Evolutionary conservation across 2,329 filamentous ascomycete species (phyloP).

Genomic region (Colletotrichum australisinense): DNA sequence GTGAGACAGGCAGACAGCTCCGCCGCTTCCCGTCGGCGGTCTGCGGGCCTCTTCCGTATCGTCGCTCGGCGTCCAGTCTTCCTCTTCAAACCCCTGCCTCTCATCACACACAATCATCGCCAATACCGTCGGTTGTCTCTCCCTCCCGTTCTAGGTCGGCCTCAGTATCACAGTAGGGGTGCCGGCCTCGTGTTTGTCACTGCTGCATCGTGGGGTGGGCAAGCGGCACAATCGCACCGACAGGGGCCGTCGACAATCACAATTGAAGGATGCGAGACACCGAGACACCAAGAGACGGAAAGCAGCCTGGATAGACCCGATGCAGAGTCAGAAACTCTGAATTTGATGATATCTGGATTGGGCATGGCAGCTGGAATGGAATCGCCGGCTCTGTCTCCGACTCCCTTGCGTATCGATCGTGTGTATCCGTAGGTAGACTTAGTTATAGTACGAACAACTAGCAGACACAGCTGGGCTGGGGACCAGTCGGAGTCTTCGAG

Average conservation of each 20-base stretch:
- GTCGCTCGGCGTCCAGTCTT: not conserved
- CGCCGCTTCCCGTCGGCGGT: slow-evolving; percentile 32
- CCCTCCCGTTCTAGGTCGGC: not conserved
- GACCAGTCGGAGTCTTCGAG: not conserved
- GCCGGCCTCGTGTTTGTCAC: slow-evolving; percentile 16
- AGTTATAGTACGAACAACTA: not conserved
- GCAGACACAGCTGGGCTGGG: not conserved
- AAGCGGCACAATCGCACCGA: slow-evolving; percentile 1
- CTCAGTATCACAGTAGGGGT: not conserved
- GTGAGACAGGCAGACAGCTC: not conserved
- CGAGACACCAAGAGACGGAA: not conserved
- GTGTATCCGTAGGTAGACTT: not conserved
- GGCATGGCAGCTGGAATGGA: slow-evolving; percentile 19
- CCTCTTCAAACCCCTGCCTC: not conserved
- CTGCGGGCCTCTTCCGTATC: not conserved
- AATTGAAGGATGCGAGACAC: slow-evolving; percentile 1
- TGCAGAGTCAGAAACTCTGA: slow-evolving; percentile 1
- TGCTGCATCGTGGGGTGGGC: slow-evolving; percentile 24
- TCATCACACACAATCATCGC: not conserved
- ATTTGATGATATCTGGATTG: not conserved
- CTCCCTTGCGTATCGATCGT: slow-evolving; percentile 22
- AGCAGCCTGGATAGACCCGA: not conserved
- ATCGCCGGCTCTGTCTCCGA: not conserved
- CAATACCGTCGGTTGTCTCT: not conserved
- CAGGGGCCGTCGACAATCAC: not conserved